Conservation (phyloP, 1,284 basidiomycete genomes). For the Ceratobasidium sp. region DNA sequence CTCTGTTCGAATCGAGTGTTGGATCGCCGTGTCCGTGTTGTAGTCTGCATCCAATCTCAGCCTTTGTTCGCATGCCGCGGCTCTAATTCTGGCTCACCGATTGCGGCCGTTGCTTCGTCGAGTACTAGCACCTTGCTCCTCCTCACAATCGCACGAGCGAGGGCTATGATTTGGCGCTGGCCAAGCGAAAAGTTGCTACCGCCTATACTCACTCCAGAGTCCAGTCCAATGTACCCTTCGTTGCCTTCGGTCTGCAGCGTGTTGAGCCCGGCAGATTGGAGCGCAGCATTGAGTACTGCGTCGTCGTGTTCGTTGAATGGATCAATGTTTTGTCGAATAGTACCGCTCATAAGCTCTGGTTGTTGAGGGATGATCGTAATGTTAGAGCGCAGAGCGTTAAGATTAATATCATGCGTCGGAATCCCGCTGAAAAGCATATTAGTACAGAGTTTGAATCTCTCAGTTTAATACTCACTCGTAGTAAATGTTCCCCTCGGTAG, state of each 20-base stretch:
- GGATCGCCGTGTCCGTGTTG: conserved; percentile 64
- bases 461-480: conserved; percentile 55
- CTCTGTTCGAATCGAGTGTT: conserved; percentile 68
- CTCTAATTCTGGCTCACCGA: conserved; percentile 16
- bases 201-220: conserved; percentile 53
- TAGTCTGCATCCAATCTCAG: conserved; percentile 50
- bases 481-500: conserved; percentile 58
- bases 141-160: conserved; percentile 47
- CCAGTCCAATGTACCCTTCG: conserved; percentile 52
- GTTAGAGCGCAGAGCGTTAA: conserved; percentile 67
- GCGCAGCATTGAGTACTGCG: conserved; percentile 39
- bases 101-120: conserved; percentile 59
- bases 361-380: conserved; percentile 57
- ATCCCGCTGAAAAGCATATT: conserved; percentile 49
- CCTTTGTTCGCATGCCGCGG: not conserved
- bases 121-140: conserved; percentile 65
- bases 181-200: conserved; percentile 45
- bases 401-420: conserved; percentile 64
- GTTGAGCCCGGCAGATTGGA: conserved; percentile 36
- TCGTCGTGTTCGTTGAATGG: conserved; percentile 49
- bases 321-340: conserved; percentile 49
- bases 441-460: not conserved
- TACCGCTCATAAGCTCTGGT: conserved; percentile 43
- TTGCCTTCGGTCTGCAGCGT: not conserved
- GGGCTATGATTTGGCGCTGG: conserved; percentile 45